Conservation (phyloP, 1,139 yeast species). For the Suhomyces chickasaworum region DNA sequence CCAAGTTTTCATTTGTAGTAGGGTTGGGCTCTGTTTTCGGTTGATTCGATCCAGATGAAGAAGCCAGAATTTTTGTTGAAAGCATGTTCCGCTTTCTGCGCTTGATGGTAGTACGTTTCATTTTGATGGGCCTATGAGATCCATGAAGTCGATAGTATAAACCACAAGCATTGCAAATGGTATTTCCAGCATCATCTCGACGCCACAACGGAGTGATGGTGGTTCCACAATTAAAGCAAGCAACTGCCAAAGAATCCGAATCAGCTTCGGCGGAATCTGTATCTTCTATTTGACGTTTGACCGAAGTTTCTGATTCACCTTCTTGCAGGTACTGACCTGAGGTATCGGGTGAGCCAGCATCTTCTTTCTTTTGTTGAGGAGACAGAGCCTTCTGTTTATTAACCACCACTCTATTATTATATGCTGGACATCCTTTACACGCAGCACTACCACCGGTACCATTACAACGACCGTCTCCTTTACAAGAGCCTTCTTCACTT, state of each 20-base stretch:
- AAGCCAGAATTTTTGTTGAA: constrained; percentile 3
- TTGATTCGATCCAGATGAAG: constrained; percentile 1
- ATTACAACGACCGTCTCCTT: constrained; percentile 82
- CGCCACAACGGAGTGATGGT: constrained; percentile 90
- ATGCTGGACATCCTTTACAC: constrained; percentile 84
- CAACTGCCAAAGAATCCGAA: constrained; percentile 57
- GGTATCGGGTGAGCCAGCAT: constrained; percentile 4
- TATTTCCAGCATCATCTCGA: constrained; percentile 75
- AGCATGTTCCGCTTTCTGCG: constrained; percentile 60
- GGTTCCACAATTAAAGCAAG: constrained; percentile 81
- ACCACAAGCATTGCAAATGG: constrained; percentile 90
- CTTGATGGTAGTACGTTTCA: constrained; percentile 74
- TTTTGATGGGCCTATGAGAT: constrained; percentile 71
- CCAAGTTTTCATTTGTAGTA: neutral
- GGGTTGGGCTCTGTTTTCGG: constrained; percentile 1
- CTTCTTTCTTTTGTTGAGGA: constrained; percentile 2
- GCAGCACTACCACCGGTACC: constrained; percentile 86
- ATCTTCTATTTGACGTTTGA: constrained; percentile 7
- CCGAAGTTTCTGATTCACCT: constrained; percentile 1
- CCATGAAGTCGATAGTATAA: constrained; percentile 78
- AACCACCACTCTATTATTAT: constrained; percentile 62
- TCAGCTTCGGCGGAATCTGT: constrained; percentile 17
- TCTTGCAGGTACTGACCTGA: constrained; percentile 7
- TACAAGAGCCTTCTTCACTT: constrained; percentile 62
- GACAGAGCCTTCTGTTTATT: constrained; percentile 13